Percentiles rank a stretch among this genome's conserved stretches.
Evolutionary conservation across 805 yeast species (phyloP).

Genomic region (Ogataea paradorogensis): DNA sequence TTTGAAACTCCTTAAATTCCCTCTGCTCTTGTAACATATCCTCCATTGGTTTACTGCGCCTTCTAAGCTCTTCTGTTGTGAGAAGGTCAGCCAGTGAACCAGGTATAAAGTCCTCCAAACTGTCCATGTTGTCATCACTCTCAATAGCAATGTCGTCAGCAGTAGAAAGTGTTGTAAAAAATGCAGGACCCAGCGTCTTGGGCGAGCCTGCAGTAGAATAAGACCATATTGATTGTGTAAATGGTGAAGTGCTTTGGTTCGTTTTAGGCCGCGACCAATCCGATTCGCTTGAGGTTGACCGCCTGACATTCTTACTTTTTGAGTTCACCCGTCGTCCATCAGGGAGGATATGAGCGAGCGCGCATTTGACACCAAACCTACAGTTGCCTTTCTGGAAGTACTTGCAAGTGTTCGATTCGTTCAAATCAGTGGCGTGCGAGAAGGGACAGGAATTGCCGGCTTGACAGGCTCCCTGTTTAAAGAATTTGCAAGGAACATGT

Average conservation of each 20-base stretch:
- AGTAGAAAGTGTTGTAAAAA: slow-evolving; percentile 6
- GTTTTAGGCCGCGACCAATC: slow-evolving; percentile 13
- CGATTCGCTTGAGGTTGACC: slow-evolving; percentile 8
- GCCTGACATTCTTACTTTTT: slow-evolving; percentile 18
- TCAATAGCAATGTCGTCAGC: slow-evolving; percentile 34
- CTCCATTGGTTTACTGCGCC: slow-evolving; percentile 49
- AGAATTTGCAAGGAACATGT: slow-evolving; percentile 97
- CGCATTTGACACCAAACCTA: slow-evolving; percentile 92
- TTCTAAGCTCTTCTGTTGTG: slow-evolving; percentile 72
- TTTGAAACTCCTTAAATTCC: slow-evolving; percentile 13
- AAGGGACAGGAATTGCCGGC: slow-evolving; percentile 93
- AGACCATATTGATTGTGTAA: slow-evolving; percentile 26
- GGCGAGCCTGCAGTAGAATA: slow-evolving; percentile 12
- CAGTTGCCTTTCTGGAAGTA: slow-evolving; percentile 96
- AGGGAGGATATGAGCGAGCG: slow-evolving; percentile 85
- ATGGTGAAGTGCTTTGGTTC: slow-evolving; percentile 25
- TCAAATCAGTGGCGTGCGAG: slow-evolving; percentile 68
- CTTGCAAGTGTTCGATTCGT: slow-evolving; percentile 71
- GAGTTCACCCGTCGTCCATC: slow-evolving; percentile 82
- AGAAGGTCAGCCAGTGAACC: slow-evolving; percentile 73
- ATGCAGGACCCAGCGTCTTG: slow-evolving; percentile 4
- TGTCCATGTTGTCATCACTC: slow-evolving; percentile 31
- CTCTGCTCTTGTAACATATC: slow-evolving; percentile 1
- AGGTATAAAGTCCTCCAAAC: slow-evolving; percentile 74
- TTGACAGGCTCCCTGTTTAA: slow-evolving; percentile 87